Conservation (phyloP, 2,329 filamentous ascomycete genomes). For the Botrytis hyacinthi region DNA sequence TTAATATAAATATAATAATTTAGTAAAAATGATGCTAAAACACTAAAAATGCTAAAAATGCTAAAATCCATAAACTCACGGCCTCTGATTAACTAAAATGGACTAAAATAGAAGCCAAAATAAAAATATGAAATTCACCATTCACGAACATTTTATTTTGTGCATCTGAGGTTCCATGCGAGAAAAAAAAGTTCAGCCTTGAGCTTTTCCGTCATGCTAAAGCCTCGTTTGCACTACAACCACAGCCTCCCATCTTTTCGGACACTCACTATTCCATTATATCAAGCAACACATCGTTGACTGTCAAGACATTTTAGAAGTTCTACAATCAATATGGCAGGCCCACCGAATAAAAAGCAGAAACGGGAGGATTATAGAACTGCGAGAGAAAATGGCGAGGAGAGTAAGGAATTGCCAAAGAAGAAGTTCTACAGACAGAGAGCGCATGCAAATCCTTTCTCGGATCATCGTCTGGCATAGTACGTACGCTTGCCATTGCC, state of each 20-base stretch:
- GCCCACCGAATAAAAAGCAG: slow-evolving; percentile 55
- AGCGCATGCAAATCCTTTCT: slow-evolving; percentile 97
- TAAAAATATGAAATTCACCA: background rate
- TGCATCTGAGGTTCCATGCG: background rate
- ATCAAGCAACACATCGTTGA: background rate
- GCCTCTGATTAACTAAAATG: background rate
- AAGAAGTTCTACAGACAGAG: slow-evolving; percentile 97
- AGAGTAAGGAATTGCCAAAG: slow-evolving; percentile 60
- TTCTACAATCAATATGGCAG: slow-evolving; percentile 40
- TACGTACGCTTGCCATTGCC: slow-evolving; percentile 46
- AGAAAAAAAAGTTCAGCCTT: slow-evolving; percentile 22
- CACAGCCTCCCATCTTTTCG: slow-evolving; percentile 2
- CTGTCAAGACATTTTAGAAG: background rate
- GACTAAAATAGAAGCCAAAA: background rate
- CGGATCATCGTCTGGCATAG: slow-evolving; percentile 88
- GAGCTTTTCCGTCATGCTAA: slow-evolving; percentile 19
- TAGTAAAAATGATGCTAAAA: background rate
- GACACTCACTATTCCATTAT: background rate
- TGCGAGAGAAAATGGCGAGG: slow-evolving; percentile 50
- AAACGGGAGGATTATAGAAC: slow-evolving; percentile 66
- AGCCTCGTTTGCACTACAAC: background rate
- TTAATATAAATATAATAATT: background rate
- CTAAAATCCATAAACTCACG: background rate
- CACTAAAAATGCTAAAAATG: too few species aligned
- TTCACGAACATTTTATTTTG: slow-evolving; percentile 5